phyloP scores from a whole-genome alignment of 2,329 filamentous ascomycete species.

The Paraconiothyrium brasiliense region DNA sequence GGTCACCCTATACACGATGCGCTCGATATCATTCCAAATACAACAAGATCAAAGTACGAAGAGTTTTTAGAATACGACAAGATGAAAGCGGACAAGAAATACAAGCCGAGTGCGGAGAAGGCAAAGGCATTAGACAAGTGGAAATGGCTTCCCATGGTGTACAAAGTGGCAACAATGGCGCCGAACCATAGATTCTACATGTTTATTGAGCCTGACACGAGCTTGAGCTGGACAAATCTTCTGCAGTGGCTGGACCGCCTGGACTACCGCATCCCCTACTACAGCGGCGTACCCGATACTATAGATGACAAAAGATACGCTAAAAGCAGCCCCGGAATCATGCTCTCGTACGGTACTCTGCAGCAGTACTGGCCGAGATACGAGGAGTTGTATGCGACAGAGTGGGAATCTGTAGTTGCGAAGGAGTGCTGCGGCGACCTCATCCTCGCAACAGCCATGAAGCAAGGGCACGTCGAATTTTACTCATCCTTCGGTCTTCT shows the following conservation, averaged over 20 bases:
- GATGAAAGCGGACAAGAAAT: slow-evolving; percentile 54
- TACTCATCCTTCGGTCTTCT: slow-evolving; percentile 54
- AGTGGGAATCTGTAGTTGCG: slow-evolving; percentile 46
- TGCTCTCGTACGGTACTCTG: slow-evolving; percentile 54
- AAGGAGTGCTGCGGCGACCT: slow-evolving; percentile 52
- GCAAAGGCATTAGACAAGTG: slow-evolving; percentile 65
- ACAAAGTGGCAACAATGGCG: slow-evolving; percentile 55
- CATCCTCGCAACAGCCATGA: slow-evolving; percentile 46
- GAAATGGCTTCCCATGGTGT: slow-evolving; percentile 66
- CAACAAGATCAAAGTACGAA: slow-evolving; percentile 48
- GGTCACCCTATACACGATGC: slow-evolving; percentile 62
- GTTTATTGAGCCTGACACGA: slow-evolving; percentile 49
- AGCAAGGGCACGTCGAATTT: slow-evolving; percentile 47
- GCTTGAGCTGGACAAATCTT: slow-evolving; percentile 48
- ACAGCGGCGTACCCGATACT: slow-evolving; percentile 51
- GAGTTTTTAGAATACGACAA: slow-evolving; percentile 64
- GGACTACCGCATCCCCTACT: slow-evolving; percentile 53
- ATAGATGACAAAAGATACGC: slow-evolving; percentile 50
- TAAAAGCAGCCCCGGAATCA: slow-evolving; percentile 54
- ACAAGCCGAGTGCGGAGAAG: slow-evolving; percentile 54
- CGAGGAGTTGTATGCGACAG: slow-evolving; percentile 37
- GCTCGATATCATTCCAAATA: slow-evolving; percentile 53
- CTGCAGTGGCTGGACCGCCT: slow-evolving; percentile 52
- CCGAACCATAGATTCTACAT: slow-evolving; percentile 41
- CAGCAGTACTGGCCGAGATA: slow-evolving; percentile 43